Evolutionary conservation across 2,329 filamentous ascomycete genomes (phyloP).

Genomic region (Pestalotiopsis sp.): DNA sequence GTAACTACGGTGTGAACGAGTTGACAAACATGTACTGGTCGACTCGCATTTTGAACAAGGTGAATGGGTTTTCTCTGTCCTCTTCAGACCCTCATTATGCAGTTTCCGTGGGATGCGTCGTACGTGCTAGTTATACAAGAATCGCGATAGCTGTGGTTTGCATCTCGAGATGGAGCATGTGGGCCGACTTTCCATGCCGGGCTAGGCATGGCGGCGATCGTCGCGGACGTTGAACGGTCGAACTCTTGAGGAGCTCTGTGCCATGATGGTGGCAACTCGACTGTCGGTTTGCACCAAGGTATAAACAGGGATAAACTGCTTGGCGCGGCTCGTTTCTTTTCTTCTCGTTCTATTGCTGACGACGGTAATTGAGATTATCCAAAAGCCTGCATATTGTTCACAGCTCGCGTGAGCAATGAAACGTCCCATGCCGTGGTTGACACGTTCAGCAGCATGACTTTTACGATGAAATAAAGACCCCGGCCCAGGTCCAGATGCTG

Average conservation of each 20-base stretch:
- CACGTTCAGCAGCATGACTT: not conserved
- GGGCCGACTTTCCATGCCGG: not conserved
- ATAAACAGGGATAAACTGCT: not conserved
- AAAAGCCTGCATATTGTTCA: not conserved
- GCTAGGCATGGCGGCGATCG: not conserved
- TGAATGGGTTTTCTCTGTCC: too few species aligned
- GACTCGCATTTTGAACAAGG: too few species aligned
- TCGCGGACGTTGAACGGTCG: not conserved
- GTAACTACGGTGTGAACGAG: too few species aligned
- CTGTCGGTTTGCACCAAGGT: too few species aligned
- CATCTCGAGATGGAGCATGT: not conserved
- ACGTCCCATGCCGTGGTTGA: not conserved
- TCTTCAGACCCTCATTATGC: too few species aligned
- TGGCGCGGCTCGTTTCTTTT: not conserved
- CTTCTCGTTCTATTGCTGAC: not conserved
- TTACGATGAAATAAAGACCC: not conserved
- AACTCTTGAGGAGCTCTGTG: not conserved
- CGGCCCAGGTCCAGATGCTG: not conserved
- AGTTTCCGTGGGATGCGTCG: too few species aligned
- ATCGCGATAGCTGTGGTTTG: not conserved
- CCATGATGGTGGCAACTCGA: too few species aligned
- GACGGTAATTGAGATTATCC: not conserved
- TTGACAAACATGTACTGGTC: too few species aligned
- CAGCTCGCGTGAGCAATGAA: not conserved
- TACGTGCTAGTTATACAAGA: too few species aligned